These are phyloP conservation scores for Phaseolus lunatus DNA, from an alignment of 306 rosid species.

Conservation along the genomic window DNA sequence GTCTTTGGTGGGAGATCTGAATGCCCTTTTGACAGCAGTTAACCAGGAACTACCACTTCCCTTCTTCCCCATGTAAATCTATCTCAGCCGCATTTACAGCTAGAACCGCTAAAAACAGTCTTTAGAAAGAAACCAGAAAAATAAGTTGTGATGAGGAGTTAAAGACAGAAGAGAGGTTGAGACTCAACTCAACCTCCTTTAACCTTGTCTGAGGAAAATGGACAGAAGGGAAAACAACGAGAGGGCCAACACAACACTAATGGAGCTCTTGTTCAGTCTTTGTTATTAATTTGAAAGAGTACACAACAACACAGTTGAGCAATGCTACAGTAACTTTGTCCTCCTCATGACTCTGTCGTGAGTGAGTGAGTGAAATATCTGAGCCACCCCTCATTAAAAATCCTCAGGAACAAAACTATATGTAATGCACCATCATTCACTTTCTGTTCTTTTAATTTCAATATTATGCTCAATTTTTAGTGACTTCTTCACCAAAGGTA, in stretches of 20 bases:
- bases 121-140: constrained; percentile 50
- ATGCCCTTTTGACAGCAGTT: constrained; percentile 97
- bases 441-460: neutral
- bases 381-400: neutral
- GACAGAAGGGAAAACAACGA: constrained; percentile 36
- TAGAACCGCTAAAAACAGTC: neutral
- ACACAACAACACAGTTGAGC: constrained; percentile 38
- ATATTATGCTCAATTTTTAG: neutral
- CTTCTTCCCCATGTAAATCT: constrained; percentile 90
- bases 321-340: constrained; percentile 40
- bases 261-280: constrained; percentile 44
- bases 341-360: constrained; percentile 39
- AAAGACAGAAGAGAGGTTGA: constrained; percentile 38
- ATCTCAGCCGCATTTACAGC: constrained; percentile 60
- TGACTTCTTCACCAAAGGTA: constrained; percentile 20
- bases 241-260: constrained; percentile 23
- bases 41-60: constrained; percentile 84
- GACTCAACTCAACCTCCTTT: neutral
- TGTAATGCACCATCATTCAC: neutral
- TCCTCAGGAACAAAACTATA: neutral
- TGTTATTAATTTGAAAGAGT: constrained; percentile 40
- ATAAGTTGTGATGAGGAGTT: constrained; percentile 19
- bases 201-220: constrained; percentile 30
- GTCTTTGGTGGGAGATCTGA: constrained; percentile 97
- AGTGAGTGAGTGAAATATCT: constrained; percentile 22